Conservation (phyloP, 2,329 filamentous ascomycete genomes). For the Periconia sp. region DNA sequence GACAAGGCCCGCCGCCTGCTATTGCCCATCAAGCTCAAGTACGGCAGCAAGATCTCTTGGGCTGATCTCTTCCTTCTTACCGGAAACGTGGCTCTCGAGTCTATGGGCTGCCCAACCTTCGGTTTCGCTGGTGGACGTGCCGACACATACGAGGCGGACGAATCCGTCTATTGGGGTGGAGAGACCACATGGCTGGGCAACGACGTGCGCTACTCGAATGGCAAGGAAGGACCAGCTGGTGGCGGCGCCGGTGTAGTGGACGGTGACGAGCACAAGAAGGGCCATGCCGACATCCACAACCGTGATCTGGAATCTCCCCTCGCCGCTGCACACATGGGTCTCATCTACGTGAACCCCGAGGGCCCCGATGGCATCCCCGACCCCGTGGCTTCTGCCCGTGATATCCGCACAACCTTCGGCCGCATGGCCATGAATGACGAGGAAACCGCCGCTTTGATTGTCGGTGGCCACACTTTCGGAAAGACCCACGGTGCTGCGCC, state of each 20-base stretch:
- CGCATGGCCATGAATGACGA: slow-evolving; percentile 85
- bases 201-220: slow-evolving; percentile 65
- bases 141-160: slow-evolving; percentile 75
- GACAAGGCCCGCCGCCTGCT: slow-evolving; percentile 80
- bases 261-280: slow-evolving; percentile 31
- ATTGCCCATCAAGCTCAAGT: slow-evolving; percentile 84
- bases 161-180: slow-evolving; percentile 75
- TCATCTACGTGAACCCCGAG: slow-evolving; percentile 83
- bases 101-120: slow-evolving; percentile 73
- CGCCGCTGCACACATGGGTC: slow-evolving; percentile 70
- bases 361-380: slow-evolving; percentile 72
- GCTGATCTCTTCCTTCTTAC: slow-evolving; percentile 71
- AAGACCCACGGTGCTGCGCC: slow-evolving; percentile 77
- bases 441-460: slow-evolving; percentile 78
- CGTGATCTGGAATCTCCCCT: slow-evolving; percentile 70
- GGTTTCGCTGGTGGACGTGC: slow-evolving; percentile 73
- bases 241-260: slow-evolving; percentile 45
- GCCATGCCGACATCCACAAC: slow-evolving; percentile 47
- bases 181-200: slow-evolving; percentile 77
- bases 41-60: slow-evolving; percentile 81
- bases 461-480: slow-evolving; percentile 76
- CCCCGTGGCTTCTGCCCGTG: slow-evolving; percentile 66
- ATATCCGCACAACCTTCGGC: slow-evolving; percentile 73
- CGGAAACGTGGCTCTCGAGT: slow-evolving; percentile 76
- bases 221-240: slow-evolving; percentile 49